These are phyloP conservation scores for Epichloe bromicola DNA, from an alignment of 2,329 filamentous ascomycete species.

Conservation along the genomic window DNA sequence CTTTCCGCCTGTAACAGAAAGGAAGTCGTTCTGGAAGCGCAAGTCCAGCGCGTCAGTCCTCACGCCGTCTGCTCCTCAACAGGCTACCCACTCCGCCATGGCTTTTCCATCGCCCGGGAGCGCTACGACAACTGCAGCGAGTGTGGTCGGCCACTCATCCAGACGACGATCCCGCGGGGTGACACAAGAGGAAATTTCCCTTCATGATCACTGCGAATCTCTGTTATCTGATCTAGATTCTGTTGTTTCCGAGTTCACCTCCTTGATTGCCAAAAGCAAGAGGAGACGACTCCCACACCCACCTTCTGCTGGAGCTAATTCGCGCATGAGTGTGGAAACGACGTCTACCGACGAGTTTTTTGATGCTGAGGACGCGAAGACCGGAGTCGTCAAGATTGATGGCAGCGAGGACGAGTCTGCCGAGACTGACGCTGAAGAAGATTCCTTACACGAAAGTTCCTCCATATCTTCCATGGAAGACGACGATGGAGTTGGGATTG, in stretches of 20 bases:
- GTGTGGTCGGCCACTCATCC: slow-evolving; percentile 18
- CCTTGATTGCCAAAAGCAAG: slow-evolving; percentile 66
- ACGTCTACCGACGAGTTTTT: slow-evolving; percentile 88
- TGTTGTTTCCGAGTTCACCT: slow-evolving; percentile 71
- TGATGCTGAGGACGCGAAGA: slow-evolving; percentile 59
- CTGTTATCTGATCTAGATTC: slow-evolving; percentile 75
- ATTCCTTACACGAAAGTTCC: slow-evolving; percentile 30
- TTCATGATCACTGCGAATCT: slow-evolving; percentile 73
- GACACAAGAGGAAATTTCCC: slow-evolving; percentile 44
- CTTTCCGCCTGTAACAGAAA: slow-evolving; percentile 39
- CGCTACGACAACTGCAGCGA: slow-evolving; percentile 16
- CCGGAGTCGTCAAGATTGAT: slow-evolving; percentile 61
- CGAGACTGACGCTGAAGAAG: slow-evolving; percentile 9
- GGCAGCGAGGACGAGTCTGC: slow-evolving; percentile 52
- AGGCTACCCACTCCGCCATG: slow-evolving; percentile 24
- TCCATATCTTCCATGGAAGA: slow-evolving; percentile 48
- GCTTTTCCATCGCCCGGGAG: slow-evolving; percentile 30
- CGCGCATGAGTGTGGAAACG: slow-evolving; percentile 64
- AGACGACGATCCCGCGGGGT: slow-evolving; percentile 24
- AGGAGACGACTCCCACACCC: slow-evolving; percentile 51
- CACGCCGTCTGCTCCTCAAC: slow-evolving; percentile 26
- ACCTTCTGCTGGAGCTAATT: slow-evolving; percentile 29
- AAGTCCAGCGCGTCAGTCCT: slow-evolving; percentile 51
- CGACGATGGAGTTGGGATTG: slow-evolving; percentile 43
- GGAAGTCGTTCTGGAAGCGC: slow-evolving; percentile 80